Conservation (phyloP, 257 asterid species). For the Hygrophila difformis region DNA sequence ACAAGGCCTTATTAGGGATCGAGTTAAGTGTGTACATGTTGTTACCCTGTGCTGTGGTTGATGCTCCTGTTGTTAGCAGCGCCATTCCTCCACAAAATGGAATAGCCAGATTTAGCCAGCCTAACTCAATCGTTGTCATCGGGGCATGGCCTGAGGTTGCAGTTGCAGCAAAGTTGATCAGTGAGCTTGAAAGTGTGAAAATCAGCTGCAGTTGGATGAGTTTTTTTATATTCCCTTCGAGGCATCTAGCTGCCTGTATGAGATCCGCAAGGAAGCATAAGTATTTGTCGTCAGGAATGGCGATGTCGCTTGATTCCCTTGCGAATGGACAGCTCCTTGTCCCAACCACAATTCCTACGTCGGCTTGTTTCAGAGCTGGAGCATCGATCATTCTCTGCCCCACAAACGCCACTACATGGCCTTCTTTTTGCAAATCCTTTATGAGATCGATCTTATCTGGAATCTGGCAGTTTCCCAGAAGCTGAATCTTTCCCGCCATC, state of each 20-base stretch:
- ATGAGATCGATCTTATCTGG: not conserved
- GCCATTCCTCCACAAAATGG: not conserved
- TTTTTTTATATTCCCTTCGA: not conserved
- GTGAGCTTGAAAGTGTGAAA: not conserved
- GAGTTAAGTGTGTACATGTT: not conserved
- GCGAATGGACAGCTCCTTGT: not conserved
- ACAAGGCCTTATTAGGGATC: slow-evolving; percentile 21
- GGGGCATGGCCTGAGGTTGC: not conserved
- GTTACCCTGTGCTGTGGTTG: not conserved
- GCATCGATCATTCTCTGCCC: not conserved
- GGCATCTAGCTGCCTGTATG: not conserved
- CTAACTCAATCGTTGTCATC: not conserved
- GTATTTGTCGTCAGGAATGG: not conserved
- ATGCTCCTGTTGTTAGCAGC: not conserved
- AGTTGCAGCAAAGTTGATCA: not conserved
- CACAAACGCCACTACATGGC: not conserved
- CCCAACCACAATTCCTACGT: not conserved
- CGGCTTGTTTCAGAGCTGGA: not conserved
- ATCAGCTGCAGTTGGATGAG: not conserved
- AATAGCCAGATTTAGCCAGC: not conserved
- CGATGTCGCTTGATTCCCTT: not conserved
- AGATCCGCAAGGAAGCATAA: not conserved
- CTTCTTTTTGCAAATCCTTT: not conserved
- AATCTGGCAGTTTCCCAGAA: not conserved
- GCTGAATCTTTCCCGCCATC: not conserved